Evolutionary conservation across 2,329 filamentous ascomycete genomes (phyloP), one percentile per base, ranked within the genome.

Genomic region (Metarhizium robertsii): DNA sequence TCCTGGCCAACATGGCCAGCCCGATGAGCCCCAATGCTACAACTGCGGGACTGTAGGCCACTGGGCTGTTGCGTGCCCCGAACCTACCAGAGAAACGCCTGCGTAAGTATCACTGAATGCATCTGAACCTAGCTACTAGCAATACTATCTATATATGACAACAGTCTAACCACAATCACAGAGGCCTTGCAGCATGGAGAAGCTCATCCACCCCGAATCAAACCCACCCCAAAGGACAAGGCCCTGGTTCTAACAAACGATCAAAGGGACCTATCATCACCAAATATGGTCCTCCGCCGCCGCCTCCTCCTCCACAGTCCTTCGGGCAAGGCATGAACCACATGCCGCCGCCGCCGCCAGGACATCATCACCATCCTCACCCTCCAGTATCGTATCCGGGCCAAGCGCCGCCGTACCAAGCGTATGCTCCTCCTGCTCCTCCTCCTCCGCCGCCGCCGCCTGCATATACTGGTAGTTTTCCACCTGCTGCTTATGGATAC

Each of bases 51-150:
- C 67, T 50, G 66, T 68, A 34, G 75, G 76, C 4, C 79, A 83
- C 62, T 81, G 77, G 71, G 69, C 76, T 13, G 67, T 80, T 53
- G 77, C 76, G 52, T 83, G 79, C 62, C 79, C 77, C 7, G 74
- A 79, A 57, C 73, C 75, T 25, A 77, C 75, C 29, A 69, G 76
- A 58, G 65, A 69, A 60, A 71, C 73, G 49, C 76, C 76, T 60
- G 75, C 73, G 79, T 81, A 73, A 76, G 79, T 75, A 18, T 36
- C 8, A 52, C 25, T 16, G 18, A 20, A 34, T 42, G 25, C 50
- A 2, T 20, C 25, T 25, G 14, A 5, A 16, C 43, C n/a, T 6
- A 20, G 5, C 18, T 45, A 25, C 25, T 25, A 25, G n/a, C 25
- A 4, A 8, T 45, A 10, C 14, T 20, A 2, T 40, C 38, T 40